phyloP scores from a whole-genome alignment of 306 rosid species.

The Psophocarpus tetragonolobus region DNA sequence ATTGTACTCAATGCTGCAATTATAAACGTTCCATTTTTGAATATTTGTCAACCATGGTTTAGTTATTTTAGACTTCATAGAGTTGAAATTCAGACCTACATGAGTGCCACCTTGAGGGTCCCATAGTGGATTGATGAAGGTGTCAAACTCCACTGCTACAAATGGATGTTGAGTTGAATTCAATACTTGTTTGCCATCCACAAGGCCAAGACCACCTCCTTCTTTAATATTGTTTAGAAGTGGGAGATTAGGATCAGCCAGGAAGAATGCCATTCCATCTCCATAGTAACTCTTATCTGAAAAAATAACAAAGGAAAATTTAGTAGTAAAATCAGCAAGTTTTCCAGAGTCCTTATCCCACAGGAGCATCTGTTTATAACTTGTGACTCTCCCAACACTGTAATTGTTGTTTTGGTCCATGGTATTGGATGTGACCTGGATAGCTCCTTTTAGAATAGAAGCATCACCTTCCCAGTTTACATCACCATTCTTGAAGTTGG shows the following conservation, averaged over 20 bases:
- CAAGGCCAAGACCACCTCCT: constrained; percentile 54
- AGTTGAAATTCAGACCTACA: constrained; percentile 51
- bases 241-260: constrained; percentile 42
- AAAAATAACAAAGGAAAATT: constrained; percentile 48
- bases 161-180: constrained; percentile 32
- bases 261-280: constrained; percentile 57
- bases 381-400: constrained; percentile 44
- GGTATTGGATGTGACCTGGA: constrained; percentile 36
- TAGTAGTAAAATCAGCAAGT: constrained; percentile 46
- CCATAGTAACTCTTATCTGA: not conserved
- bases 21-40: not conserved
- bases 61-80: constrained; percentile 31
- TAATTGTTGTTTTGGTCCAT: not conserved
- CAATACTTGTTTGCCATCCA: not conserved
- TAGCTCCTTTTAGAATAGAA: not conserved
- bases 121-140: constrained; percentile 17
- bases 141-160: constrained; percentile 55
- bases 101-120: constrained; percentile 33
- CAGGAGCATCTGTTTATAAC: constrained; percentile 33
- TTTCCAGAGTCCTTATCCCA: constrained; percentile 41
- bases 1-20: constrained; percentile 42
- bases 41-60: constrained; percentile 20
- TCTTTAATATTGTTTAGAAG: not conserved
- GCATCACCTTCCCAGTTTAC: constrained; percentile 35
- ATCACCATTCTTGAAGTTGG: constrained; percentile 17